phyloP scores from a whole-genome alignment of 768 basidiomycete genomes.

The Tulasnella sp. region DNA sequence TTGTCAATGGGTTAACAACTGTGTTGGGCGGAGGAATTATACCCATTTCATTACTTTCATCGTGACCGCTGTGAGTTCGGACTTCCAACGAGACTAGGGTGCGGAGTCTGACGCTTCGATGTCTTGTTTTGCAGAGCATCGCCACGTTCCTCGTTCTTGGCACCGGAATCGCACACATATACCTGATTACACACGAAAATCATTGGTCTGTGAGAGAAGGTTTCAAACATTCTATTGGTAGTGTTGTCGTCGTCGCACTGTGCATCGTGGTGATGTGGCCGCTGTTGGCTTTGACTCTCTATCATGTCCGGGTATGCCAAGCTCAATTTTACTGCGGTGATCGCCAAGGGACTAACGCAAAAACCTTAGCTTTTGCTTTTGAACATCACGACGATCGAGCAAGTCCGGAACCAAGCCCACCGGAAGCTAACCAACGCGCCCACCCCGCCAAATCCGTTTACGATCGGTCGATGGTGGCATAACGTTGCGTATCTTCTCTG shows the following conservation, averaged over 20 bases:
- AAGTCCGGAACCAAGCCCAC: conserved; percentile 85
- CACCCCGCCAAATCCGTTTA: conserved; percentile 74
- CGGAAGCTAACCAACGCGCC: conserved; percentile 60
- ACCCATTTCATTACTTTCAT: conserved; percentile 87
- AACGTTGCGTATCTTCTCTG: conserved; percentile 77
- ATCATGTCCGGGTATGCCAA: conserved; percentile 76
- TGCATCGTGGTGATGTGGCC: conserved; percentile 77
- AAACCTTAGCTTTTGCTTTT: conserved; percentile 62
- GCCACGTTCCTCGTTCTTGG: conserved; percentile 71
- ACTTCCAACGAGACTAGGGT: not conserved
- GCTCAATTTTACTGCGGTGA: not conserved
- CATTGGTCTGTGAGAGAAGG: conserved; percentile 50
- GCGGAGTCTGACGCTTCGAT: not conserved
- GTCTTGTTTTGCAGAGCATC: conserved; percentile 49
- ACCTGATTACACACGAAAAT: conserved; percentile 55
- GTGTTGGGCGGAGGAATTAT: conserved; percentile 92
- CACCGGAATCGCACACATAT: conserved; percentile 80
- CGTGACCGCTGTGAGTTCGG: conserved; percentile 60
- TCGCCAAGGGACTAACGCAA: conserved; percentile 28
- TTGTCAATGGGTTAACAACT: conserved; percentile 91
- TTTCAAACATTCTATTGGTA: conserved; percentile 58
- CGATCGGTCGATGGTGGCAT: conserved; percentile 67
- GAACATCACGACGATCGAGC: conserved; percentile 95
- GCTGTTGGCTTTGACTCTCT: conserved; percentile 68
- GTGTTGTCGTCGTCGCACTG: conserved; percentile 74